These are phyloP conservation scores for Fusarium sp. DNA, from an alignment of 2,329 filamentous ascomycete species.

Conservation along the genomic window DNA sequence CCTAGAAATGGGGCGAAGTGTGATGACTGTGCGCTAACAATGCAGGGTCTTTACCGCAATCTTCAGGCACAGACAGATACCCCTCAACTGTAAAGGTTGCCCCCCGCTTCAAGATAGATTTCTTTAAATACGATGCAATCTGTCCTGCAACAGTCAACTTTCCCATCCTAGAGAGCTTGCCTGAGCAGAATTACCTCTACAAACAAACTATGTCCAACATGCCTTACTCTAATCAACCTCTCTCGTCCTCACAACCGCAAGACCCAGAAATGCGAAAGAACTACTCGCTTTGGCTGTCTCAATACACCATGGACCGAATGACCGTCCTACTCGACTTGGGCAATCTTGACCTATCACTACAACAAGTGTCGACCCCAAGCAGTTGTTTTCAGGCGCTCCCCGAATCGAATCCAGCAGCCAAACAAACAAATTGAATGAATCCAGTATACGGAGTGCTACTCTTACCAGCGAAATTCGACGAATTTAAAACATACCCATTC, in stretches of 20 bases:
- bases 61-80: neutral
- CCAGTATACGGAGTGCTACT: neutral
- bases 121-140: neutral
- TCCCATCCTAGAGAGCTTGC: rapidly evolving
- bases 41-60: neutral
- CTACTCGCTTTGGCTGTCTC: neutral
- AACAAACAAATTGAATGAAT: neutral
- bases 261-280: neutral
- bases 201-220: neutral
- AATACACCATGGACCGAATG: neutral
- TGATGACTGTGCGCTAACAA: neutral
- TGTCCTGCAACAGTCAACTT: neutral
- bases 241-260: too few species aligned
- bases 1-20: neutral
- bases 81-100: neutral
- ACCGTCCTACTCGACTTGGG: neutral
- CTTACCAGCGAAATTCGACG: too few species aligned
- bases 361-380: neutral
- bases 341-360: neutral
- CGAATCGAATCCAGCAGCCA: neutral
- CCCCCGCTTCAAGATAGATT: neutral
- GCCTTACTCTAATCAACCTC: neutral
- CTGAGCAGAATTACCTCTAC: neutral
- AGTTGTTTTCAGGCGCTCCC: neutral
- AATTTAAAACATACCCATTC: too few species aligned